A percentile compares a stretch with the other conserved stretches of the same genome.
Evolutionary conservation across 2,329 filamentous ascomycete genomes (phyloP).

Genomic region (Trichoderma simmonsii): DNA sequence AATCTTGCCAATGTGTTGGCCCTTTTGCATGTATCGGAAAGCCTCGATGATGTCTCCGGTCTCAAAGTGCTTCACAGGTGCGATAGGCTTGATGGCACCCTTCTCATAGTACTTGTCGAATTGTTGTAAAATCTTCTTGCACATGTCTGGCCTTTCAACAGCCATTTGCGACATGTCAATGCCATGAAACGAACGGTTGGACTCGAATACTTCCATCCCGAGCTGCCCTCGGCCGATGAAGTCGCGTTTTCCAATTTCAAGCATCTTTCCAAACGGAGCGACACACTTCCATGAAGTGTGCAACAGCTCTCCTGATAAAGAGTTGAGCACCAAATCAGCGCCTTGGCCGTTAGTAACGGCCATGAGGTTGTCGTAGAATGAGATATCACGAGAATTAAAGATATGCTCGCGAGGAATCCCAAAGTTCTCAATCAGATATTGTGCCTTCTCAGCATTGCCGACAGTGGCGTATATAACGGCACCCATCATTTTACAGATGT

Average conservation of each 20-base stretch:
- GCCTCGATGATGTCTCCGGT: conserved; percentile 20
- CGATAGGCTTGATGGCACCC: conserved; percentile 3
- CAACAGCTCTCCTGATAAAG: conserved; percentile 39
- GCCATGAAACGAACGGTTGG: conserved; percentile 33
- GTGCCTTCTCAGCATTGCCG: conserved; percentile 33
- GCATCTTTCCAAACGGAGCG: conserved; percentile 42
- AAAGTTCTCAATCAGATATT: conserved; percentile 32
- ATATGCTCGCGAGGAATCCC: conserved; percentile 33
- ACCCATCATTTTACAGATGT: conserved; percentile 10
- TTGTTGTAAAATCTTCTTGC: neutral
- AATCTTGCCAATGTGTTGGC: conserved; percentile 31
- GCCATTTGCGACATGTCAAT: conserved; percentile 28
- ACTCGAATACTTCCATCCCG: conserved; percentile 44
- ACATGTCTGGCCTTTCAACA: neutral
- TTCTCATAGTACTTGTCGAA: neutral
- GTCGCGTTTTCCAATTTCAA: conserved; percentile 47
- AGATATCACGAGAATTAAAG: conserved; percentile 32
- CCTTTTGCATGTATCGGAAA: conserved; percentile 23
- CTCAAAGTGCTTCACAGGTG: conserved; percentile 20
- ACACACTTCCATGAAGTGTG: conserved; percentile 44
- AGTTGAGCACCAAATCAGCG: conserved; percentile 41
- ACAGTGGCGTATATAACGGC: conserved; percentile 35
- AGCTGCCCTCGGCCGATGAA: conserved; percentile 39
- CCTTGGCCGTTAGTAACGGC: conserved; percentile 29
- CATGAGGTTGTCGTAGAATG: conserved; percentile 32